Conservation (phyloP, 495 filamentous ascomycete genomes). For the Penicillium canescens region DNA sequence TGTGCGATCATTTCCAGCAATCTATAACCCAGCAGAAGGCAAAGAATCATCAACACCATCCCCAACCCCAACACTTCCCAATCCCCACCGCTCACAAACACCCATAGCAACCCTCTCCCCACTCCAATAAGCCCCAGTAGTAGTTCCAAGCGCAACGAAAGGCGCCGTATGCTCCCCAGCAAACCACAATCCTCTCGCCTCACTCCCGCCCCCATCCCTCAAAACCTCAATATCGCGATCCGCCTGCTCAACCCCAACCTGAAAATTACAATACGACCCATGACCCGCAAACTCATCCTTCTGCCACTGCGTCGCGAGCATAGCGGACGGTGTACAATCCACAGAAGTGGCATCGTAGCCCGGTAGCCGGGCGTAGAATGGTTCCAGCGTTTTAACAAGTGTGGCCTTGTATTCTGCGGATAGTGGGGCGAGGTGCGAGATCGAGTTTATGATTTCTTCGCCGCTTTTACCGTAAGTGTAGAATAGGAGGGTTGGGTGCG, state of each 20-base stretch:
- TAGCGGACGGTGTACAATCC: conserved; percentile 61
- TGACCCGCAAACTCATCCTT: conserved; percentile 80
- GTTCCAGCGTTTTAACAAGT: conserved; percentile 46
- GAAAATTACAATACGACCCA: conserved; percentile 92
- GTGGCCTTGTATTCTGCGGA: conserved; percentile 30
- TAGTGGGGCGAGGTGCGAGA: conserved; percentile 26
- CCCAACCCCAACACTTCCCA: conserved; percentile 27
- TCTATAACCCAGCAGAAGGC: conserved; percentile 24
- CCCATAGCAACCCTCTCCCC: conserved; percentile 75
- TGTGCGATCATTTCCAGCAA: background rate
- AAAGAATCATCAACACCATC: conserved; percentile 37
- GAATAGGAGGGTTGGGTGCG: conserved; percentile 89
- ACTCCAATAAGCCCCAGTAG: conserved; percentile 90
- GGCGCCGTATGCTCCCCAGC: conserved; percentile 94
- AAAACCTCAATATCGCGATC: conserved; percentile 70
- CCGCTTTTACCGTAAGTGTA: conserved; percentile 75
- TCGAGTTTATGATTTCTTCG: conserved; percentile 48
- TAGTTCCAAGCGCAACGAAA: conserved; percentile 83
- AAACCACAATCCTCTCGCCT: conserved; percentile 78
- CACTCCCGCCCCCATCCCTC: conserved; percentile 54
- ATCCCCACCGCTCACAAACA: conserved; percentile 47
- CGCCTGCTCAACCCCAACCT: conserved; percentile 69
- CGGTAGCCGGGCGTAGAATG: conserved; percentile 74
- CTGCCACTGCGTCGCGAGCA: conserved; percentile 77
- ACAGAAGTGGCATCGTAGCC: conserved; percentile 54